Base-by-base conservation (phyloP, 768 basidiomycete genomes). In the Boletus pseudo-olivaceus region DNA sequence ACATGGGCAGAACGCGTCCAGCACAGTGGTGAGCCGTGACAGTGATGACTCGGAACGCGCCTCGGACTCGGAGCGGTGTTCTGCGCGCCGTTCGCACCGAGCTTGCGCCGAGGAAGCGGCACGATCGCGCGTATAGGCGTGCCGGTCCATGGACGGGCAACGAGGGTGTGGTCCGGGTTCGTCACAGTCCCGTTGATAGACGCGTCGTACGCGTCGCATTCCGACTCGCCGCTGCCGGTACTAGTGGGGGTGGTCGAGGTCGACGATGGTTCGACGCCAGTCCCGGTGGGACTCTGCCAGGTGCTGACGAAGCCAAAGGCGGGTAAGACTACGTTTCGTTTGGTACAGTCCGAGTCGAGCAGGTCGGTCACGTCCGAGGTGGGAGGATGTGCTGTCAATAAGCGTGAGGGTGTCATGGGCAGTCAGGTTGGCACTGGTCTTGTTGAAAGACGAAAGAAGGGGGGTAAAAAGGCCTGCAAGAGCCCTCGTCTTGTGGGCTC, bases 81-180 rank as follows among this genome's bases (percentile, higher is more conserved):
- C 15, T n/a, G 17, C 34, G 11, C 7, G 29, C 14, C 29, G 45
- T 27, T 34, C 9, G 2, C 9, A 9, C 26, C 19, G 49, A 29
- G 55, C 10, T 15, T 50, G 35, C 63, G 63, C 1, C 53, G 62
- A 1, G 65, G 65, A 0, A 66, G 63, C 0, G 65, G 63, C 0
- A 56, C 29, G 56, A 62, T 57, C 19, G 65, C 65, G 45, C 65
- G 65, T 29, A 67, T 55, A 19, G 65, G 66, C 7, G 42, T 14
- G 6, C 66, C 65, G 2, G 60, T 52, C 66, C 66, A 62, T 14
- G 23, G 53, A 19, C 51, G 40, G 2, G 27, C 23, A 10, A 30
- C 44, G 11, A 29, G n/a, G 15, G 11, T 19, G 32, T 3, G 39
- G 15, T 45, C 35, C 7, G 17, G 17, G n/a, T 37, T n/a, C 9